These are phyloP conservation scores for Acer negundo DNA, from an alignment of 345 rosid genomes.

Conservation along the genomic window DNA sequence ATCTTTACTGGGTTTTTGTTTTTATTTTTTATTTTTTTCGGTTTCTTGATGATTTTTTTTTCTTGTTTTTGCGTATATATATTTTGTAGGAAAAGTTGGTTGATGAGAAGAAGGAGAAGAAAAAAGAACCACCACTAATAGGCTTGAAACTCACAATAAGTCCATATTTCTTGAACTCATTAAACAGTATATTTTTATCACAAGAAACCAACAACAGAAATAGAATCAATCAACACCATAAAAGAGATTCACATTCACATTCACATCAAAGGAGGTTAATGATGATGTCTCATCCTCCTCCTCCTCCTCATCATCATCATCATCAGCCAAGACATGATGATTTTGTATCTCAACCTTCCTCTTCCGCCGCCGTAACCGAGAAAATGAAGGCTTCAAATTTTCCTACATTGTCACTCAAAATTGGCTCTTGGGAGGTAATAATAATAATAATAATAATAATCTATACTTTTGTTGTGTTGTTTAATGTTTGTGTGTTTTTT, in stretches of 20 bases:
- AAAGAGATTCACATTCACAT: background rate
- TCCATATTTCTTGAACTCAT: background rate
- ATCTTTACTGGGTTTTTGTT: background rate
- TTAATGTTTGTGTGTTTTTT: background rate
- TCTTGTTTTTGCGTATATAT: background rate
- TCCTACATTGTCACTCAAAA: slow-evolving; percentile 31
- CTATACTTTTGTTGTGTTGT: background rate
- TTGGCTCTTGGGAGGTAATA: slow-evolving; percentile 54
- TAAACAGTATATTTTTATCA: background rate
- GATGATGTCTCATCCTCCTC: background rate
- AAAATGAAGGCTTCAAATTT: slow-evolving; percentile 48
- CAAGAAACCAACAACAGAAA: background rate
- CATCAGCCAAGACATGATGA: background rate
- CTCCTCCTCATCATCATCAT: too few relatives aligned
- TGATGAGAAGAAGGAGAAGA: too few relatives aligned
- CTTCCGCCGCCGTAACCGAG: slow-evolving; percentile 10
- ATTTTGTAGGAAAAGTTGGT: background rate
- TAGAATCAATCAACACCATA: background rate
- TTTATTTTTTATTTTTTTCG: background rate
- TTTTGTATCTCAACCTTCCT: background rate
- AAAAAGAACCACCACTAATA: too few relatives aligned
- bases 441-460: background rate
- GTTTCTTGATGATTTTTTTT: background rate
- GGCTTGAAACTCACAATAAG: background rate
- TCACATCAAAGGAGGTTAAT: background rate